Evolutionary conservation across 495 filamentous ascomycete genomes (phyloP).

Genomic region (Schizothecium vesticola): DNA sequence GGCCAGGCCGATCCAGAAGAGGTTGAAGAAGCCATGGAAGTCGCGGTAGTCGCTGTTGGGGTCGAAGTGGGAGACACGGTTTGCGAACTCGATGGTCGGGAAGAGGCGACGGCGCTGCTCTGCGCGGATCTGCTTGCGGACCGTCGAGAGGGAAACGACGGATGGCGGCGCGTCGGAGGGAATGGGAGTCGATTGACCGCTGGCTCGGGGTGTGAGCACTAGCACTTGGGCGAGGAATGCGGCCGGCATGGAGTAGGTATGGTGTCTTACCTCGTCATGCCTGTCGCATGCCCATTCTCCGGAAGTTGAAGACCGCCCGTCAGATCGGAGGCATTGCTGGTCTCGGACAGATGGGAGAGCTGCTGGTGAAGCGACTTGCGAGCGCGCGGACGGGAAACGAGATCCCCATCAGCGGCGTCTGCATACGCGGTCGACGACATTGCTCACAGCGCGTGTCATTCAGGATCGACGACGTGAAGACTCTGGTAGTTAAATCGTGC

Average conservation of each 20-base stretch:
- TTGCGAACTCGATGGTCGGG: conserved; percentile 89
- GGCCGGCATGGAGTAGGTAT: neutral
- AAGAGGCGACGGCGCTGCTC: conserved; percentile 79
- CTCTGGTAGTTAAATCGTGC: neutral
- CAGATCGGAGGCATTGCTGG: conserved; percentile 31
- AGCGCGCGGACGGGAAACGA: conserved; percentile 38
- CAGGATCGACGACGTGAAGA: too few species aligned
- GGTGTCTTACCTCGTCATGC: conserved; percentile 34
- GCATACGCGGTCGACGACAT: conserved; percentile 26
- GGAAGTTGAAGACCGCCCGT: conserved; percentile 29
- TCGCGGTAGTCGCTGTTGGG: conserved; percentile 85
- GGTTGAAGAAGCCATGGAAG: conserved; percentile 93
- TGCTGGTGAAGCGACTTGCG: conserved; percentile 41
- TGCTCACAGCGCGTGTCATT: neutral
- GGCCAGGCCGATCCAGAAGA: conserved; percentile 94
- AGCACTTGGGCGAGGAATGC: neutral
- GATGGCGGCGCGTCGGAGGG: conserved; percentile 90
- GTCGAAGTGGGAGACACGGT: conserved; percentile 95
- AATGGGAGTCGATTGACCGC: conserved; percentile 83
- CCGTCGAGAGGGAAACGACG: conserved; percentile 74
- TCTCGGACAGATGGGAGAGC: conserved; percentile 32
- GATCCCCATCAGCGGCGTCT: conserved; percentile 27
- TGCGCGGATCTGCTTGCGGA: conserved; percentile 78
- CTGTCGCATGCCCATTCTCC: conserved; percentile 28
- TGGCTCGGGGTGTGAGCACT: conserved; percentile 27